Evolutionary conservation across 2,329 filamentous ascomycete species (phyloP), one percentile per base, ranked within the genome.

Genomic region (Xylariaceae sp.): DNA sequence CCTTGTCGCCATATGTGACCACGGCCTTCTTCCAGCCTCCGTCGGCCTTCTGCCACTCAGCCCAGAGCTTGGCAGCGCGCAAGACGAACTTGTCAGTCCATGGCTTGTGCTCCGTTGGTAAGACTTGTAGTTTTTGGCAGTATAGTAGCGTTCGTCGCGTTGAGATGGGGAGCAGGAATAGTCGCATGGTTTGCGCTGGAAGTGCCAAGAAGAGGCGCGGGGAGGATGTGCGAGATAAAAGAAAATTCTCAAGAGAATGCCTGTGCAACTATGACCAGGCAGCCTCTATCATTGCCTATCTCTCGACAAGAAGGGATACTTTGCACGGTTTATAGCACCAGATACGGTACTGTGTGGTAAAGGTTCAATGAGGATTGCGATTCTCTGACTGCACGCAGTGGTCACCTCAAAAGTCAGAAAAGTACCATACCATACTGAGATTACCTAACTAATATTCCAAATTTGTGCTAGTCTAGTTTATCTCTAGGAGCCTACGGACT

Each of bases 151-250:
- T 91, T 67, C 91, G 87, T 68, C 88, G 84, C 62, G 91, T 95
- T 56, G 92, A 95, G 65, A 99, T 87, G 59, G 94, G 94, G 54
- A 99, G 82, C 61, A 99, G 85, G 74, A 91, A 96, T 72, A 99
- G 81, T 70, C 91, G 89, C 94, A 99, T 97, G 43, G 40, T 43
- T 64, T 56, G 58, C 53, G 54, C 55, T 45, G 32, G 12, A 52
- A 47, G 29, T 40, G 40, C 6, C 35, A 39, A 9, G n/a, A 34
- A 12, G 34, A 9, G 30, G 31, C 30, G 6, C 32, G 32, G 8
- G 35, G 35, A 11, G 8, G 35, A 37, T 7, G 43, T 44, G 27
- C 4, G 12, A 6, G 12, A 41, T 6, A n/a, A 11, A 44, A 30
- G 26, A 5, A 5, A 45, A 32, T 31, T 11, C 29, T 6, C 12